These are phyloP conservation scores for Phaeodactylum tricornutum DNA, from an alignment of 108 stramenopile genomes.

Conservation along the genomic window DNA sequence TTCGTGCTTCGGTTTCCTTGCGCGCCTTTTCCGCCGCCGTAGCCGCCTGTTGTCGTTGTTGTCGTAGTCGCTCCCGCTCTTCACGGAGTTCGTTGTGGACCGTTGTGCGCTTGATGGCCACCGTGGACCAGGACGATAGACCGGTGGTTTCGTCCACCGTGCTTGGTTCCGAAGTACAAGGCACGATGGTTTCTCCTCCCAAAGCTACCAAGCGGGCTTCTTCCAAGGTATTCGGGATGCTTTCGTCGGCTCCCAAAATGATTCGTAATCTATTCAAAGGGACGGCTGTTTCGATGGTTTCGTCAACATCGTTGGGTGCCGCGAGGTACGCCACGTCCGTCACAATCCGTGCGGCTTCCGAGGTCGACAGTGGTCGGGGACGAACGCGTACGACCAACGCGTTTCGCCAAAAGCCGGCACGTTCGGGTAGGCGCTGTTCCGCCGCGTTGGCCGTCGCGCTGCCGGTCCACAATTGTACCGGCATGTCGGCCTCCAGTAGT, in stretches of 20 bases:
- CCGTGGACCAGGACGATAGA: slow-evolving; percentile 58
- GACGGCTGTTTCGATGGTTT: slow-evolving; percentile 63
- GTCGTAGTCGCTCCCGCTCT: slow-evolving; percentile 39
- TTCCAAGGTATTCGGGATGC: slow-evolving; percentile 62
- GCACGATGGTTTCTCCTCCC: slow-evolving; percentile 41
- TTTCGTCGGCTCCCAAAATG: slow-evolving; percentile 42
- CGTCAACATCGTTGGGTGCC: slow-evolving; percentile 38
- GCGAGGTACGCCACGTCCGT: slow-evolving; percentile 60
- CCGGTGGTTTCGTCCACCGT: slow-evolving; percentile 69
- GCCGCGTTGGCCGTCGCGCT: slow-evolving; percentile 18
- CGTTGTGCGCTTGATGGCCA: slow-evolving; percentile 53
- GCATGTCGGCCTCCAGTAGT: slow-evolving; percentile 72
- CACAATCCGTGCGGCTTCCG: slow-evolving; percentile 1
- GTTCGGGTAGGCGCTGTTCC: slow-evolving; percentile 39
- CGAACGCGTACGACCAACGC: slow-evolving; percentile 35
- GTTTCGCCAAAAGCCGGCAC: slow-evolving; percentile 48
- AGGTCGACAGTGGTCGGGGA: background rate
- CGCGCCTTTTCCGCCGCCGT: slow-evolving; percentile 29
- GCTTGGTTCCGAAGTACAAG: background rate
- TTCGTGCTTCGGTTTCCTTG: slow-evolving; percentile 37
- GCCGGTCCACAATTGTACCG: slow-evolving; percentile 76
- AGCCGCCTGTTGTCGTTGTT: slow-evolving; percentile 27
- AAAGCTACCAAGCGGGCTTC: slow-evolving; percentile 63
- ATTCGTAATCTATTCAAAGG: slow-evolving; percentile 48
- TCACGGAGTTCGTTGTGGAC: slow-evolving; percentile 49